phyloP scores from a whole-genome alignment of 2,329 filamentous ascomycete genomes.

The Neofusicoccum laricinum region DNA sequence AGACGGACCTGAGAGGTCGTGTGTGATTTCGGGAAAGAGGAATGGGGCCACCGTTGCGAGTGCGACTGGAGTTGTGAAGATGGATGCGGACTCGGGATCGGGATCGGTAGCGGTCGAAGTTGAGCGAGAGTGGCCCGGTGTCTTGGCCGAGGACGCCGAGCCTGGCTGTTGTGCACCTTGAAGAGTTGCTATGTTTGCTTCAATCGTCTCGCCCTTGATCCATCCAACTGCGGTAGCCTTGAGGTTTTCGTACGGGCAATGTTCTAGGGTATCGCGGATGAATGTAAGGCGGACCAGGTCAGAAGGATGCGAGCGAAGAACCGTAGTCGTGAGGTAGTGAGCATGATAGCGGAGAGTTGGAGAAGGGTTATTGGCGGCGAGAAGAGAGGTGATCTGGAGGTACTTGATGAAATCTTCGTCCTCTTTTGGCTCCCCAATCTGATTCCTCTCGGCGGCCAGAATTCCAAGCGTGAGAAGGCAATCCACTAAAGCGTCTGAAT shows the following conservation, averaged over 20 bases:
- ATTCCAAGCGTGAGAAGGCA: conserved; percentile 53
- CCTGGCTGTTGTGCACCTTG: conserved; percentile 14
- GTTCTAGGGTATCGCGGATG: conserved; percentile 54
- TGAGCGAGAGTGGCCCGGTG: conserved; percentile 13
- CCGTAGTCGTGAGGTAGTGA: conserved; percentile 48
- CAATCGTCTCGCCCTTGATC: conserved; percentile 59
- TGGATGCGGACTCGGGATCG: conserved; percentile 25
- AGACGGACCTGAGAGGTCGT: conserved; percentile 36
- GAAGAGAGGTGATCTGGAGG: conserved; percentile 47
- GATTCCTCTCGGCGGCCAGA: conserved; percentile 46
- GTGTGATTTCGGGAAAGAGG: conserved; percentile 51
- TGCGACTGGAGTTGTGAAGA: conserved; percentile 49
- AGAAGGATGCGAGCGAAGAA: conserved; percentile 54
- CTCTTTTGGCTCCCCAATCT: conserved; percentile 44
- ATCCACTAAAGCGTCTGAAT: conserved; percentile 54
- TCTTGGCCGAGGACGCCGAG: conserved; percentile 21
- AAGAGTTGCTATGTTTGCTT: conserved; percentile 36
- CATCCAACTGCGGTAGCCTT: conserved; percentile 59
- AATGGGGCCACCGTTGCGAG: conserved; percentile 49
- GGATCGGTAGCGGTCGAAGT: conserved; percentile 13
- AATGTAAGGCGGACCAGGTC: conserved; percentile 51
- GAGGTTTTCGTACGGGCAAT: conserved; percentile 53
- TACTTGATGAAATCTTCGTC: conserved; percentile 54
- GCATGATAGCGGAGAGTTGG: conserved; percentile 48
- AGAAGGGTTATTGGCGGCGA: conserved; percentile 49